These are phyloP conservation scores for Berkeleyomyces rouxiae DNA, from an alignment of 2,329 filamentous ascomycete genomes.

Conservation along the genomic window DNA sequence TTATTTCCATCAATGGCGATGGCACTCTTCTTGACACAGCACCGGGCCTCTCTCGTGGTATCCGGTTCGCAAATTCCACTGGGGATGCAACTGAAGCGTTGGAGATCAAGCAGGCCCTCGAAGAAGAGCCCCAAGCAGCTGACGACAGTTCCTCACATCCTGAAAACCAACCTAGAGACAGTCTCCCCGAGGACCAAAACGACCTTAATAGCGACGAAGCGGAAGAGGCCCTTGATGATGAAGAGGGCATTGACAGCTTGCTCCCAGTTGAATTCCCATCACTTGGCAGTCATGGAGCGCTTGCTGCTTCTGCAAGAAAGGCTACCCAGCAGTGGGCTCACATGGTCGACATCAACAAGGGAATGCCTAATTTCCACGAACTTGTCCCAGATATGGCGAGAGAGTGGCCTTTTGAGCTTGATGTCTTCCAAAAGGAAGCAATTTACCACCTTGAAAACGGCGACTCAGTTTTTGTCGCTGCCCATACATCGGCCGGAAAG, in stretches of 20 bases:
- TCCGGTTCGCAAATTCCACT: conserved; percentile 50
- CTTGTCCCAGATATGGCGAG: conserved; percentile 91
- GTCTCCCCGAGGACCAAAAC: conserved; percentile 14
- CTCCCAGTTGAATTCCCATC: conserved; percentile 88
- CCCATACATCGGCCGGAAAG: conserved; percentile 94
- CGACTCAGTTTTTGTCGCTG: conserved; percentile 94
- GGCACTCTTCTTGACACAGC: conserved; percentile 66
- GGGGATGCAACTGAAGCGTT: conserved; percentile 42
- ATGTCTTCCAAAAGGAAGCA: conserved; percentile 96
- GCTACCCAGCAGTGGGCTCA: conserved; percentile 87
- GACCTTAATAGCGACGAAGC: conserved; percentile 16
- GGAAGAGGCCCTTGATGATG: conserved; percentile 25
- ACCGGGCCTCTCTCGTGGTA: conserved; percentile 65
- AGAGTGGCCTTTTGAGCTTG: conserved; percentile 92
- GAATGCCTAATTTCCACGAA: conserved; percentile 86
- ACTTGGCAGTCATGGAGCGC: conserved; percentile 63
- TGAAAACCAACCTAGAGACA: conserved; percentile 19
- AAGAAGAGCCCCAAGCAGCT: conserved; percentile 28
- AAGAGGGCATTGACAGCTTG: conserved; percentile 64
- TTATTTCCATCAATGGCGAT: conserved; percentile 67
- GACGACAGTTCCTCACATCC: conserved; percentile 12
- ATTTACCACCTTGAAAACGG: conserved; percentile 94
- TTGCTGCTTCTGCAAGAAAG: conserved; percentile 56
- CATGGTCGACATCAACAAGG: conserved; percentile 88
- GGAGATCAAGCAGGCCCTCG: conserved; percentile 36